Evolutionary conservation across 1,284 basidiomycete genomes (phyloP), one percentile per base, ranked within the genome.

Genomic region (Tilletia caries): DNA sequence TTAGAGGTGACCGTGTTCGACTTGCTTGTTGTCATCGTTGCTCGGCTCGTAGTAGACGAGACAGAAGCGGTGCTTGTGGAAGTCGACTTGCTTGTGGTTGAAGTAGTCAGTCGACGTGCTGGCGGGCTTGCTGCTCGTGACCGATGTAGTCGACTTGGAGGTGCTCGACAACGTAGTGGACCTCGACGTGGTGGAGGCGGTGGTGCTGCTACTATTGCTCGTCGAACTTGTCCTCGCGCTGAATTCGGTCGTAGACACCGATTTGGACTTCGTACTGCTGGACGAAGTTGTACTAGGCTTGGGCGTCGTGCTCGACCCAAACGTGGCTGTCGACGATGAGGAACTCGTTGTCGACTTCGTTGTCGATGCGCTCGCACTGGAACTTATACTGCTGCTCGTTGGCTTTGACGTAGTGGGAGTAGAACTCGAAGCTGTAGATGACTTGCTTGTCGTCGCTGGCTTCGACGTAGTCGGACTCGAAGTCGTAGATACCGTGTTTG

Each of bases 321-420:
- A 41, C 37, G 37, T 41, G 37, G 37, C 37, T 41, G 37, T 41
- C 37, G 37, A 41, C 37, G 37, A 41, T 41, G 37, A 41, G 37
- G 37, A 41, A 41, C 37, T 41, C 6, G 37, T 41, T 41, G 37
- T 41, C 37, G 37, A 41, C 37, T 41, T 41, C 37, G 37, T 41
- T 13, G 37, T 50, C 48, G 48, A 50, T 50, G 48, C 48, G 48
- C 48, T 50, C 48, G n/a, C n/a, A n/a, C n/a, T n/a, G n/a, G n/a
- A n/a, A n/a, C n/a, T n/a, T n/a, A 18, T 50, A 25, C 48, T 50
- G 6, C 4, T 25, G 48, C 48, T 54, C 52, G 52, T 29, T 13
- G 52, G 23, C 12, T 23, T 54, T 23, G 52, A n/a, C n/a, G 25
- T 54, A 13, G 52, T 54, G 52, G 25, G 3, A 54, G 52, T 54